Conservation (phyloP, 371 early-diverging fungal species). For the Syncephalastrum contaminatum region DNA sequence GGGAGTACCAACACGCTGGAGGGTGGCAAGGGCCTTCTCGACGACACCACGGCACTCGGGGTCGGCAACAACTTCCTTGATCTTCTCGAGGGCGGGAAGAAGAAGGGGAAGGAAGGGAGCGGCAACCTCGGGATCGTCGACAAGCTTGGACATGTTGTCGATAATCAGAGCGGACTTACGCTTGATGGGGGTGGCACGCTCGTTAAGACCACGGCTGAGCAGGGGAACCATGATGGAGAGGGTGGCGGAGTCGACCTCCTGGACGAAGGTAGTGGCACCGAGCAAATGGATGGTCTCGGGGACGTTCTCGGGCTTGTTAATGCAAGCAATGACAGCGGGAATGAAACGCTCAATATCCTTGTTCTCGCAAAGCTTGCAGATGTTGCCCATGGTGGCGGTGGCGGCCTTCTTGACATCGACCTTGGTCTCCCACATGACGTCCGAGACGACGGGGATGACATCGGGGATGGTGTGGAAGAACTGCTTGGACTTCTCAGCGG, state of each 20-base stretch:
- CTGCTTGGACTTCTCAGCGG: conserved; percentile 58
- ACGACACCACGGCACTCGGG: conserved; percentile 76
- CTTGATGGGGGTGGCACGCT: conserved; percentile 61
- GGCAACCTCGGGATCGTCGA: conserved; percentile 75
- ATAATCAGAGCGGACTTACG: conserved; percentile 85
- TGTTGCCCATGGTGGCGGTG: conserved; percentile 52
- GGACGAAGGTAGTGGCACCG: conserved; percentile 74
- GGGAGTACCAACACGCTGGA: conserved; percentile 30
- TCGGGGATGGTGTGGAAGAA: conserved; percentile 59
- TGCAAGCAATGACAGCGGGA: conserved; percentile 61
- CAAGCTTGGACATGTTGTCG: conserved; percentile 85
- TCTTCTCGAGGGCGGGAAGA: conserved; percentile 73
- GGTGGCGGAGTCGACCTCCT: conserved; percentile 75
- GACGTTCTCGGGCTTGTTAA: conserved; percentile 63
- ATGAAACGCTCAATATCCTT: conserved; percentile 60
- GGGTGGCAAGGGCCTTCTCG: conserved; percentile 44
- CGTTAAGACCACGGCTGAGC: conserved; percentile 71
- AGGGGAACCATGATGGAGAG: conserved; percentile 82
- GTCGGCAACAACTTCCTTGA: conserved; percentile 74
- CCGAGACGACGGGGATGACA: conserved; percentile 72
- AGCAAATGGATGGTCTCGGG: conserved; percentile 66
- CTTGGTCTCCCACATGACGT: conserved; percentile 76
- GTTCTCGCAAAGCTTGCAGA: conserved; percentile 49
- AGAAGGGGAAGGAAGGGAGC: conserved; percentile 79
- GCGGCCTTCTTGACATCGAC: conserved; percentile 57